phyloP scores from a whole-genome alignment of 2,329 filamentous ascomycete species.

The Metarhizium guizhouense region DNA sequence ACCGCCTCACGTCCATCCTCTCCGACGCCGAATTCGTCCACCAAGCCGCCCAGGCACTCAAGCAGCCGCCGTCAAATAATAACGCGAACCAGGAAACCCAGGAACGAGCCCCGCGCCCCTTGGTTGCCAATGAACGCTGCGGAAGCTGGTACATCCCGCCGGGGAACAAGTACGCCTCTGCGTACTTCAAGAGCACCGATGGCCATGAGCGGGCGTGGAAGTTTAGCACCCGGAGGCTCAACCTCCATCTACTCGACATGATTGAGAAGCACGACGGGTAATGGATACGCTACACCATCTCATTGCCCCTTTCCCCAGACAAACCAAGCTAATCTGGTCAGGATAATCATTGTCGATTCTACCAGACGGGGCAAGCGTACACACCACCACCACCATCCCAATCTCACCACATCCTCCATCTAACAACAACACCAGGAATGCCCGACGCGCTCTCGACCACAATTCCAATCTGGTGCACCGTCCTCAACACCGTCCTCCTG shows the following conservation, averaged over 20 bases:
- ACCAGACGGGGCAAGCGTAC: slow-evolving; percentile 80
- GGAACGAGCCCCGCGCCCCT: too few relatives aligned
- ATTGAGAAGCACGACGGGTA: slow-evolving; percentile 60
- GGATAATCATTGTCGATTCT: slow-evolving; percentile 82
- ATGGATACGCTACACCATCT: slow-evolving; percentile 12
- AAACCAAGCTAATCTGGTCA: slow-evolving; percentile 16
- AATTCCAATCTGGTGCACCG: slow-evolving; percentile 84
- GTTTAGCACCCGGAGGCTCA: slow-evolving; percentile 77
- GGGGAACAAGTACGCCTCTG: slow-evolving; percentile 56
- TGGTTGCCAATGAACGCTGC: slow-evolving; percentile 90
- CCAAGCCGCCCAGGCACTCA: slow-evolving; percentile 44
- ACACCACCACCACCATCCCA: slow-evolving; percentile 14
- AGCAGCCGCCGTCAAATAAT: slow-evolving; percentile 40
- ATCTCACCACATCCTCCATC: neutral
- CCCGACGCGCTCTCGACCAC: slow-evolving; percentile 93
- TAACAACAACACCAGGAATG: slow-evolving; percentile 48
- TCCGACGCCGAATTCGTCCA: slow-evolving; percentile 68
- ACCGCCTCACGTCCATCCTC: slow-evolving; percentile 72
- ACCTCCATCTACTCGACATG: slow-evolving; percentile 68
- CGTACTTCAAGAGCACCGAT: slow-evolving; percentile 97
- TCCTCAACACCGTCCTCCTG: slow-evolving; percentile 74
- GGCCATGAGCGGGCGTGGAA: slow-evolving; percentile 87
- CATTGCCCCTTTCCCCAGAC: too few relatives aligned
- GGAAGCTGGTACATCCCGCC: slow-evolving; percentile 89
- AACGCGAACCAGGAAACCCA: too few relatives aligned